phyloP scores from a whole-genome alignment of 2,329 filamentous ascomycete species.

The Davidsoniella virescens region DNA sequence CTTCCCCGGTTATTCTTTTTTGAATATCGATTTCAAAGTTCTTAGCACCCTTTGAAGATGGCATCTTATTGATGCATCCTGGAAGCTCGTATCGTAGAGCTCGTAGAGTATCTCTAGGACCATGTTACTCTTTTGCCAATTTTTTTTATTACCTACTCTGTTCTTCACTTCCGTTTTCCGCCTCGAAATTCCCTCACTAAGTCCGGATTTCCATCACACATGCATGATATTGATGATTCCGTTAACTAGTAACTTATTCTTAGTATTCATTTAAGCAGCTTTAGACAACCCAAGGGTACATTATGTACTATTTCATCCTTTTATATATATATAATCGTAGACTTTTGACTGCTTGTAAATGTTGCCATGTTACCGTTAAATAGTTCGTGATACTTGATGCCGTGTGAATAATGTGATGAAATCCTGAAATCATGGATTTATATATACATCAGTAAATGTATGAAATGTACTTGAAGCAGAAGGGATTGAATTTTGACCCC shows the following conservation, averaged over 20 bases:
- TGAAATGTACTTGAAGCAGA: too few species aligned
- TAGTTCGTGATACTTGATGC: too few species aligned
- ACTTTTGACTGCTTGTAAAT: too few species aligned
- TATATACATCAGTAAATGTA: too few species aligned
- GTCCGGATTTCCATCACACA: not conserved
- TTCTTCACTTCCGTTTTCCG: not conserved
- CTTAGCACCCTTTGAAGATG: not conserved
- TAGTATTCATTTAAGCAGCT: not conserved
- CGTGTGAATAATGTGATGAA: too few species aligned
- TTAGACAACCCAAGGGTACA: not conserved
- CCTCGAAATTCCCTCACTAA: not conserved
- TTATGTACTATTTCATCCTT: not conserved
- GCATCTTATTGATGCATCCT: not conserved
- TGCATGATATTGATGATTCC: not conserved
- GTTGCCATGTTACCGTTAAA: too few species aligned
- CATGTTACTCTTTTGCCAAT: not conserved
- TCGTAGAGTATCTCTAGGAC: too few species aligned
- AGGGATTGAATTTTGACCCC: too few species aligned
- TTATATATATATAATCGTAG: too few species aligned
- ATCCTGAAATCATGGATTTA: too few species aligned
- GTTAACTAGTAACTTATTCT: not conserved
- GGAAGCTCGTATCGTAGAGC: not conserved
- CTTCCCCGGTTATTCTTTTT: not conserved
- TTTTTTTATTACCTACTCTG: not conserved
- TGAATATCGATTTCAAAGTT: conserved; percentile 3